phyloP scores from a whole-genome alignment of 2,329 filamentous ascomycete species.

The Penicillium polonicum region DNA sequence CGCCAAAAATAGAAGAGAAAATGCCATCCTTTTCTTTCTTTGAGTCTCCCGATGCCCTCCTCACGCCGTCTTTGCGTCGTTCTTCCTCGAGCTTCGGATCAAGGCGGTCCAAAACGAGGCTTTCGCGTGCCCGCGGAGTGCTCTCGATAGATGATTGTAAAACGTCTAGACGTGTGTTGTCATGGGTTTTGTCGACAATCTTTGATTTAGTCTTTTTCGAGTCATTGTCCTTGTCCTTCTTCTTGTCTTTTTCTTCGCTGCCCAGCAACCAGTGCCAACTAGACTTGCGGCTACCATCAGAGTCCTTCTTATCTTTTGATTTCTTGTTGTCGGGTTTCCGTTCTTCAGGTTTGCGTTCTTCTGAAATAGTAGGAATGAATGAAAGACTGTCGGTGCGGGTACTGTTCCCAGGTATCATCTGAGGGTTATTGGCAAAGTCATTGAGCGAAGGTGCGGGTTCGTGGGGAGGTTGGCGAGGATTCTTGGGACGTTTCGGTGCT shows the following conservation, averaged over 20 bases:
- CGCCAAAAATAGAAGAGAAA: constrained; percentile 91
- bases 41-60: constrained; percentile 63
- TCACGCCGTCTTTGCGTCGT: constrained; percentile 74
- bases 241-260: constrained; percentile 64
- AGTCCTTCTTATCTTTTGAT: constrained; percentile 66
- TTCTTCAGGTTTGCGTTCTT: constrained; percentile 73
- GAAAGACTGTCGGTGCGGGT: constrained; percentile 75
- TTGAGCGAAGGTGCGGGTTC: constrained; percentile 55
- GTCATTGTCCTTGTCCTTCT: constrained; percentile 61
- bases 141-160: constrained; percentile 83
- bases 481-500: constrained; percentile 37
- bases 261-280: constrained; percentile 75
- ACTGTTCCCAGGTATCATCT: constrained; percentile 67
- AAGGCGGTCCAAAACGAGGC: constrained; percentile 77
- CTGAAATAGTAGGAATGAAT: constrained; percentile 72
- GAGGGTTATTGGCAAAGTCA: constrained; percentile 64
- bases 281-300: constrained; percentile 70
- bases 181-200: constrained; percentile 59
- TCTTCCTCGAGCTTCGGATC: constrained; percentile 66
- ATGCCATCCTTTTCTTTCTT: constrained; percentile 93
- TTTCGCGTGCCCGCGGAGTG: constrained; percentile 65
- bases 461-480: constrained; percentile 34
- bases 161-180: constrained; percentile 80
- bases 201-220: constrained; percentile 56
- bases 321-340: constrained; percentile 70